phyloP scores from a whole-genome alignment of 768 basidiomycete genomes.

The Collybiopsis confluens region DNA sequence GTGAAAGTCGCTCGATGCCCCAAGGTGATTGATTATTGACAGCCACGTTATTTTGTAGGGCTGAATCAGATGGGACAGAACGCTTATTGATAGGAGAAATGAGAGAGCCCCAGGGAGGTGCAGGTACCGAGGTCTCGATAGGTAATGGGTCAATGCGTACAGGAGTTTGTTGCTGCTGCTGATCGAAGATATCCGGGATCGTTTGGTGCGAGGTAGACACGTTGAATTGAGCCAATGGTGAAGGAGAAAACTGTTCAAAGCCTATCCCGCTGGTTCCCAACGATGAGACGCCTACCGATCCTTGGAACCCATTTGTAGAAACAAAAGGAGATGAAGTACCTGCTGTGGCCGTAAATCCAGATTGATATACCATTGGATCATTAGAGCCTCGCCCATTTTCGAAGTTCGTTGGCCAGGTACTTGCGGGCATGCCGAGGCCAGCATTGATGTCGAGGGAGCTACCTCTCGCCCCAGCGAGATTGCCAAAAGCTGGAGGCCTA shows the following conservation, averaged over 20 bases:
- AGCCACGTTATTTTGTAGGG: conserved; percentile 29
- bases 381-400: conserved; percentile 5
- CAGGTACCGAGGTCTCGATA: conserved; percentile 13
- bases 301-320: not conserved
- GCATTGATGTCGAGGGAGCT: conserved; percentile 28
- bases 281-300: not conserved
- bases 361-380: conserved; percentile 5
- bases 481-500: conserved; percentile 27
- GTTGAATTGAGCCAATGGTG: conserved; percentile 12
- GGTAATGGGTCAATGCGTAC: not conserved
- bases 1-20: conserved; percentile 10
- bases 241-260: conserved; percentile 13
- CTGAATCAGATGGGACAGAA: conserved; percentile 43
- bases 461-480: conserved; percentile 25
- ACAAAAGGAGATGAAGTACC: not conserved
- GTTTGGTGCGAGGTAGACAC: not conserved
- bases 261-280: not conserved
- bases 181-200: conserved; percentile 3
- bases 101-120: conserved; percentile 30
- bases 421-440: conserved; percentile 26
- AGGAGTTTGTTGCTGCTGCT: not conserved
- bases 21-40: not conserved
- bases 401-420: conserved; percentile 2
- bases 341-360: not conserved
- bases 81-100: conserved; percentile 17